Percentiles rank a stretch among this genome's conserved stretches.
These are phyloP conservation scores for Fusarium nygamai DNA, from an alignment of 2,329 filamentous ascomycete species.

Conservation along the genomic window DNA sequence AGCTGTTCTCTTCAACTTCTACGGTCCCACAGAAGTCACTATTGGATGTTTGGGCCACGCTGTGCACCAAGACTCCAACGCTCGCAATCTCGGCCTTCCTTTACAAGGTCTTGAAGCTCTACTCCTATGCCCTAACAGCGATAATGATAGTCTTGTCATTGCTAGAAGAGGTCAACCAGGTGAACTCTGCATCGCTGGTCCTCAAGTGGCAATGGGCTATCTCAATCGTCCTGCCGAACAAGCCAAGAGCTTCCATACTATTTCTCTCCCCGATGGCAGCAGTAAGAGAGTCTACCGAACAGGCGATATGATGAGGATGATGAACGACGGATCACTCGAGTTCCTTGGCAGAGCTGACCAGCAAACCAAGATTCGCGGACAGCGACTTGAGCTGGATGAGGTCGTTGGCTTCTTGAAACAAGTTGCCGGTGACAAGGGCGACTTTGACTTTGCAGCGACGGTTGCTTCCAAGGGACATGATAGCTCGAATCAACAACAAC, in stretches of 20 bases:
- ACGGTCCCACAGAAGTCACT: slow-evolving; percentile 20
- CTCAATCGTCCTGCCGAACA: slow-evolving; percentile 10
- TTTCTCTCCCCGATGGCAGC: not conserved
- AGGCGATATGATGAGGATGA: slow-evolving; percentile 31
- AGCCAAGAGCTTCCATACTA: slow-evolving; percentile 8
- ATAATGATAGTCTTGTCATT: not conserved
- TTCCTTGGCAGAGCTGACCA: slow-evolving; percentile 17
- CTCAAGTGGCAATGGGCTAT: slow-evolving; percentile 20
- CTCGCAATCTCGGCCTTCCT: slow-evolving; percentile 18
- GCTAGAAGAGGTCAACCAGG: slow-evolving; percentile 6
- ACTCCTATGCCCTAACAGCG: not conserved
- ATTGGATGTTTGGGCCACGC: slow-evolving; percentile 16
- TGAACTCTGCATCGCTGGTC: slow-evolving; percentile 19
- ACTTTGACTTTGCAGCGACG: slow-evolving; percentile 15
- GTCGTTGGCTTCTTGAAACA: slow-evolving; percentile 14
- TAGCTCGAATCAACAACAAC: not conserved
- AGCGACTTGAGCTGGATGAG: slow-evolving; percentile 19
- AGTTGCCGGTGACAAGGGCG: not conserved
- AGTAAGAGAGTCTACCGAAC: slow-evolving; percentile 14
- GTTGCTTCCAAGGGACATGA: not conserved
- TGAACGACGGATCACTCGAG: slow-evolving; percentile 16
- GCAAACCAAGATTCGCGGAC: slow-evolving; percentile 25
- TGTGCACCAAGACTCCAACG: slow-evolving; percentile 12
- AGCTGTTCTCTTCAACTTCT: slow-evolving; percentile 20
- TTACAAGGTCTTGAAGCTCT: slow-evolving; percentile 6